Evolutionary conservation across 2,329 filamentous ascomycete genomes (phyloP).

Genomic region (Colletotrichum eleusines): DNA sequence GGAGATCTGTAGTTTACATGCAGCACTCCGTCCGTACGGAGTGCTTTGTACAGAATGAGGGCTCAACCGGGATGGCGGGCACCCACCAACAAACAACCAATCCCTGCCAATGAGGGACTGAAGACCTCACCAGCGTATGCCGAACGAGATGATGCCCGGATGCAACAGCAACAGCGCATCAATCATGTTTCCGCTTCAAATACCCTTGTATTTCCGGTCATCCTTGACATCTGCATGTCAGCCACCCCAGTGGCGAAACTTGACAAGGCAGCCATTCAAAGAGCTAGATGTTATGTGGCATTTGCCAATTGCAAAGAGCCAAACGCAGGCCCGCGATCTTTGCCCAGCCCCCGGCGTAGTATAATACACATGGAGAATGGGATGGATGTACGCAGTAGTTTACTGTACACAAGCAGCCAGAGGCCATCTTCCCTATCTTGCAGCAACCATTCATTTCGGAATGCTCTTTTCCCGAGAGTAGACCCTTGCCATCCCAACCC

Average conservation of each 20-base stretch:
- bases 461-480: slow-evolving; percentile 29
- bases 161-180: slow-evolving; percentile 19
- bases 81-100: slow-evolving; percentile 6
- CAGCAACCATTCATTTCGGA: slow-evolving; percentile 42
- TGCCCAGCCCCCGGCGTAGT: neutral
- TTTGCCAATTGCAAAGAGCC: neutral
- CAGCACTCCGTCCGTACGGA: neutral
- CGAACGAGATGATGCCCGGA: slow-evolving; percentile 1
- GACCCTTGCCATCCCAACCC: slow-evolving; percentile 5
- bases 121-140: slow-evolving; percentile 12
- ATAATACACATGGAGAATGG: slow-evolving; percentile 4
- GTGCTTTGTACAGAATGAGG: neutral
- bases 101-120: neutral
- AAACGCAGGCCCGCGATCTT: slow-evolving; percentile 6
- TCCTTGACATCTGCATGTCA: slow-evolving; percentile 14
- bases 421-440: slow-evolving; percentile 24
- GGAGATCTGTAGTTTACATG: slow-evolving; percentile 16
- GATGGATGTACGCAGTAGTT: too few relatives aligned
- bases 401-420: slow-evolving; percentile 25
- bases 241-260: slow-evolving; percentile 17
- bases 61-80: slow-evolving; percentile 11
- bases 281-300: neutral
- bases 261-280: slow-evolving; percentile 3
- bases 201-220: neutral
- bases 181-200: neutral